These are phyloP conservation scores for Calonectria leucothoes DNA, from an alignment of 2,329 filamentous ascomycete species.

Conservation along the genomic window DNA sequence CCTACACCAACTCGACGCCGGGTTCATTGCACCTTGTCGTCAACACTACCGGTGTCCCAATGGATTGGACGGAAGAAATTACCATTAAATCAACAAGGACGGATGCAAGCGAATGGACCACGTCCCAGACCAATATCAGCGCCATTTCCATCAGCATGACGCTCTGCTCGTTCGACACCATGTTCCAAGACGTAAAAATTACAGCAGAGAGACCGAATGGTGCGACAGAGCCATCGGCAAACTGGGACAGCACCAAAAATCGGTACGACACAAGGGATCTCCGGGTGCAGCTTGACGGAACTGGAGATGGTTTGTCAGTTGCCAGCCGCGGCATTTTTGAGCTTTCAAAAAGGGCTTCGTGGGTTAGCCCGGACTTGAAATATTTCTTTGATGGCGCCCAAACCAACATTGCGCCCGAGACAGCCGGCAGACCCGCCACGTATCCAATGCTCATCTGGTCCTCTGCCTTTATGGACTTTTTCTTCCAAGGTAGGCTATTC, in stretches of 20 bases:
- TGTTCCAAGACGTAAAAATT: background rate
- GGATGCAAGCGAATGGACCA: background rate
- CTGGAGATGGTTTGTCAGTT: background rate
- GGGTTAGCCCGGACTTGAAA: background rate
- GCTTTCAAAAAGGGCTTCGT: background rate
- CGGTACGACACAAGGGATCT: background rate
- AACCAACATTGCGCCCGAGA: background rate
- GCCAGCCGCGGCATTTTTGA: background rate
- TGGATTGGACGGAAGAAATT: background rate
- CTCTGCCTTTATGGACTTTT: background rate
- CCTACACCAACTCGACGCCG: background rate
- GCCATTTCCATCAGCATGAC: background rate
- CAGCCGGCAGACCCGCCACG: background rate
- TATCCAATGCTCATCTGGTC: background rate
- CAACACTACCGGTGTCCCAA: background rate
- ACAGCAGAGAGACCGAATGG: background rate
- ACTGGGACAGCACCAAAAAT: background rate
- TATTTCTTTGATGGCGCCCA: background rate
- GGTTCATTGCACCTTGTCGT: background rate
- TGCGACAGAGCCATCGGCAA: background rate
- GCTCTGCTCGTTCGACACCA: background rate
- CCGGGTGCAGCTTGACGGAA: background rate
- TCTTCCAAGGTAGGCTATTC: background rate
- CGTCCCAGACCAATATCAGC: background rate
- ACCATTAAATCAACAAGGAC: background rate